Conservation (phyloP, 2,329 filamentous ascomycete genomes). For the Apiospora aurea region DNA sequence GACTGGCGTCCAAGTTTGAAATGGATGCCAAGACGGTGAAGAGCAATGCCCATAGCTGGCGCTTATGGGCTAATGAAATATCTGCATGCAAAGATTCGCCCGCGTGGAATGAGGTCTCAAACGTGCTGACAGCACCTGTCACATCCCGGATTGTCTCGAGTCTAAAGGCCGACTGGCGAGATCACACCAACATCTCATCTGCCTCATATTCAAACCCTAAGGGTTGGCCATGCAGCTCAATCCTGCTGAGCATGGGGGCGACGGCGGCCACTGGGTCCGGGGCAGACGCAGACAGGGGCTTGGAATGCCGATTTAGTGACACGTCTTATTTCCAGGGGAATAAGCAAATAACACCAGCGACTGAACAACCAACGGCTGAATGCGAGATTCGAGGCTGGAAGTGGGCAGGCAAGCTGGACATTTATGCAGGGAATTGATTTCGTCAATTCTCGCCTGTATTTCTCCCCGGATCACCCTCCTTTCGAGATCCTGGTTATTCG, state of each 20-base stretch:
- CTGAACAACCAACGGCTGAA: neutral
- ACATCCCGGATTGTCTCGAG: neutral
- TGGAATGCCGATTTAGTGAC: neutral
- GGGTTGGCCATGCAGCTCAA: neutral
- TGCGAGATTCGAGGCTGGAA: neutral
- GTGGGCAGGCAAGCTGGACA: neutral
- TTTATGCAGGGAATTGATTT: neutral
- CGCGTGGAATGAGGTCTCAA: neutral
- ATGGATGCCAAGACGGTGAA: too few species aligned
- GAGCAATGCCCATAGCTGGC: neutral
- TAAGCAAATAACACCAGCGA: neutral
- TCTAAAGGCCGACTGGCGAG: too few species aligned
- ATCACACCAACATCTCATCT: neutral
- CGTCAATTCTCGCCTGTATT: neutral
- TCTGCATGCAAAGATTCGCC: neutral
- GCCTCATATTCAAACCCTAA: neutral
- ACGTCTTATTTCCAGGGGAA: neutral
- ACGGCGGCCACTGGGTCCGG: too few species aligned
- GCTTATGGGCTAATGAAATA: neutral
- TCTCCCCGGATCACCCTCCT: neutral
- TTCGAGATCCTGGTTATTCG: neutral
- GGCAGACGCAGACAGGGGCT: neutral
- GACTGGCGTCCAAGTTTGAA: too few species aligned
- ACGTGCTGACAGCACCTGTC: neutral
- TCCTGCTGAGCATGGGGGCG: neutral